Base-by-base conservation (phyloP, 768 basidiomycete species). In the Rhodocollybia butyracea region DNA sequence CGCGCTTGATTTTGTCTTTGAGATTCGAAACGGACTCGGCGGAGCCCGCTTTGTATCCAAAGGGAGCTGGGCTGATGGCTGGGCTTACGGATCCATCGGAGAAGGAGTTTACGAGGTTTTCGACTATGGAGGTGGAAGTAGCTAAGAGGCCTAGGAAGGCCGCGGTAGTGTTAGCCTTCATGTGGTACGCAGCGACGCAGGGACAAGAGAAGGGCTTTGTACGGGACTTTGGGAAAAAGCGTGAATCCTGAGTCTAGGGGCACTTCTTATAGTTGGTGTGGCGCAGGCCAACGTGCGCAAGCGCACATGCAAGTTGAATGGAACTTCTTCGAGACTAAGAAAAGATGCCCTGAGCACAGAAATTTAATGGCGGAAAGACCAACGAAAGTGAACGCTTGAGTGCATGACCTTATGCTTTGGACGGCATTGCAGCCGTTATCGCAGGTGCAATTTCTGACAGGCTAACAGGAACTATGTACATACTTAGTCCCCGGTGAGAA, bases 1-100 rank as follows among this genome's bases (percentile, higher is more conserved):
- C 65, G 43, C 63, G 60, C 48, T 63, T 56, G 57, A 64, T 64
- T 46, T 62, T 63, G 47, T 59, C 57, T 29, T 63, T 63, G 6
- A 63, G 26, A 41, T 63, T 63, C 31, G 57, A 27, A 29, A 63
- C 55, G 22, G 59, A 60, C n/a, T n/a, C 43, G 46, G 52, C 17
- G 40, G 57, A 57, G 1, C 61, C 61, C 3, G 61, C 61, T 21
- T 50, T 60, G 53, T 55, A 63, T 13, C 61, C 59, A 22, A 63
- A 63, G 19, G 61, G 61, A 22, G 61, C 43, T n/a, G 51, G 51
- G 8, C 53, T 4, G 32, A 53, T 27, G 24, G 30, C 17, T 8
- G 34, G 34, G 17, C 34, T 36, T 8, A 17, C 17, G 10, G 34
- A 36, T 36, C 17, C 34, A 17, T 36, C 34, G 10, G 34, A 36